These are phyloP conservation scores for Dendryphion nanum DNA, from an alignment of 2,329 filamentous ascomycete genomes.

Conservation along the genomic window DNA sequence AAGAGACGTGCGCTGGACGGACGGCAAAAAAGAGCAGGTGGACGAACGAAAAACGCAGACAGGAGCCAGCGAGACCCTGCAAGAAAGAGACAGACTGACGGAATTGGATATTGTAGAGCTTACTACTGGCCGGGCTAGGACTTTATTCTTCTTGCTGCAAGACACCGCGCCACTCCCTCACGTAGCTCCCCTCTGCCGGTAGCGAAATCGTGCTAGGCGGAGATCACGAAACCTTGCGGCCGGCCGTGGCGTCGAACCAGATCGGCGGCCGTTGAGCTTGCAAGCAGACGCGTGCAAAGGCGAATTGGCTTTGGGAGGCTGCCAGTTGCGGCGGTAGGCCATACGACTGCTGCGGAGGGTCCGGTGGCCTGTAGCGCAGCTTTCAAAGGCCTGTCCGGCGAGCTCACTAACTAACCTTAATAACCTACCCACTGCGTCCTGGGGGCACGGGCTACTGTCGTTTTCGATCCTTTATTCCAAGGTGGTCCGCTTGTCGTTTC, in stretches of 20 bases:
- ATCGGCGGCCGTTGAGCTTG: constrained; percentile 29
- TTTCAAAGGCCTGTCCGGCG: constrained; percentile 1
- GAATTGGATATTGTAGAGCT: too few species aligned
- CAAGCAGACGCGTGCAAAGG: constrained; percentile 20
- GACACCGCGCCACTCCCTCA: constrained; percentile 23
- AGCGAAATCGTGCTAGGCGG: constrained; percentile 23
- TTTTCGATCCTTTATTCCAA: constrained; percentile 9
- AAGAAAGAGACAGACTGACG: too few species aligned
- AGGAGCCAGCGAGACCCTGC: too few species aligned
- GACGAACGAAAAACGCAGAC: too few species aligned
- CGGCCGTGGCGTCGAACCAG: constrained; percentile 23
- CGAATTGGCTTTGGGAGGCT: constrained; percentile 15
- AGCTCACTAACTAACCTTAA: constrained; percentile 9
- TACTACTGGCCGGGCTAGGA: constrained; percentile 20
- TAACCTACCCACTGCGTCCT: constrained; percentile 14
- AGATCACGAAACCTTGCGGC: constrained; percentile 21
- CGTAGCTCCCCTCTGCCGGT: constrained; percentile 24
- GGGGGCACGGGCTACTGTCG: constrained; percentile 12
- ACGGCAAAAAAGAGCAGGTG: constrained; percentile 1
- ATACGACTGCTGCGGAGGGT: constrained; percentile 28
- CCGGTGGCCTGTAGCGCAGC: constrained; percentile 13
- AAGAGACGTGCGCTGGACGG: neutral
- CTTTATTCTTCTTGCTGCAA: constrained; percentile 11
- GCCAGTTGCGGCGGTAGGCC: constrained; percentile 15
- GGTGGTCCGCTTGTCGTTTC: too few species aligned